Evolutionary conservation across 2,329 filamentous ascomycete species (phyloP).

Genomic region (Davidsoniella australis): DNA sequence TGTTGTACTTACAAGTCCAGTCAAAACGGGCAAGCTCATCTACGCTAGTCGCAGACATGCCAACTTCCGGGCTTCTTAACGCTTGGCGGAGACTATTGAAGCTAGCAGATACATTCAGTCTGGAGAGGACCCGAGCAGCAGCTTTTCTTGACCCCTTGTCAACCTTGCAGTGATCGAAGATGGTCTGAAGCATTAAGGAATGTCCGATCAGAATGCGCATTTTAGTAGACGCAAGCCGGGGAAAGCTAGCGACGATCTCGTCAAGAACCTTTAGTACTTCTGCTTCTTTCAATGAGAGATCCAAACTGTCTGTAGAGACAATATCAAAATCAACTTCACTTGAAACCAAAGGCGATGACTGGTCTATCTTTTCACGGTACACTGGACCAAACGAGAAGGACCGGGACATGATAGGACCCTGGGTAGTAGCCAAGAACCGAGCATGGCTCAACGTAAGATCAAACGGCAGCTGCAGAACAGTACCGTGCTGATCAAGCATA

Average conservation of each 20-base stretch:
- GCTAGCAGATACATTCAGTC: conserved; percentile 65
- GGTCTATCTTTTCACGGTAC: conserved; percentile 61
- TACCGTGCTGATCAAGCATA: conserved; percentile 66
- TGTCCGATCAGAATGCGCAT: conserved; percentile 91
- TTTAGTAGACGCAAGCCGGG: conserved; percentile 48
- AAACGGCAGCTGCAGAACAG: conserved; percentile 83
- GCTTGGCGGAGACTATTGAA: conserved; percentile 75
- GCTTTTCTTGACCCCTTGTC: conserved; percentile 47
- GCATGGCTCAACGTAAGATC: conserved; percentile 85
- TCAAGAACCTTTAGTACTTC: conserved; percentile 90
- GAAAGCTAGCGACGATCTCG: conserved; percentile 70
- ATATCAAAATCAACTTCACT: conserved; percentile 95
- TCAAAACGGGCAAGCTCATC: conserved; percentile 85
- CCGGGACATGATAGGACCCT: conserved; percentile 45
- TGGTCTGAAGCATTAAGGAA: conserved; percentile 64
- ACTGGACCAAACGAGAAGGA: conserved; percentile 80
- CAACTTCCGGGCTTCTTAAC: conserved; percentile 62
- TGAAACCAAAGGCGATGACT: conserved; percentile 65
- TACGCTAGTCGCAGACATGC: conserved; percentile 73
- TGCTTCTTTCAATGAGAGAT: conserved; percentile 78
- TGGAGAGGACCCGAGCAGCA: conserved; percentile 72
- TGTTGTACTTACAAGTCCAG: conserved; percentile 47
- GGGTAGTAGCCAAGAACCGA: conserved; percentile 59
- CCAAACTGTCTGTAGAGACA: conserved; percentile 63
- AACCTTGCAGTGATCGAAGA: conserved; percentile 83